phyloP scores from a whole-genome alignment of 352 stramenopile species.

The Phytophthora pini region DNA sequence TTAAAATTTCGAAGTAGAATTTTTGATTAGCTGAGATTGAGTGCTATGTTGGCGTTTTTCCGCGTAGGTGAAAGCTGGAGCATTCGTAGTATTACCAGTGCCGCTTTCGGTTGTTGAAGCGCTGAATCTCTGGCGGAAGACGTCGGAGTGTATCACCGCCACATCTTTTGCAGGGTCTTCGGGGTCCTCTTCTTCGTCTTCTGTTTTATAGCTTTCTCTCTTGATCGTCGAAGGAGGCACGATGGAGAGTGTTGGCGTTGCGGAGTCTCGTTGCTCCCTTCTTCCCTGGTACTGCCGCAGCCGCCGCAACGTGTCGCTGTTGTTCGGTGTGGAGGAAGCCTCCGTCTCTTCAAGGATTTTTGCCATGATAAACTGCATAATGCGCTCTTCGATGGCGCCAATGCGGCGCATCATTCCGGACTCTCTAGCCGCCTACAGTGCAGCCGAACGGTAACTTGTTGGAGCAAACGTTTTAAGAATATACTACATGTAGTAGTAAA shows the following conservation, averaged over 20 bases:
- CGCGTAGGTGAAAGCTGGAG: constrained; percentile 24
- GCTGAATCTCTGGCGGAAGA: constrained; percentile 31
- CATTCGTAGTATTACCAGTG: constrained; percentile 1
- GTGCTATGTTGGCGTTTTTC: constrained; percentile 36
- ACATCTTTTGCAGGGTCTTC: constrained; percentile 23
- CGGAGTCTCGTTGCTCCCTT: constrained; percentile 16
- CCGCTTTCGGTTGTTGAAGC: not conserved
- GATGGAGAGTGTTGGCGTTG: constrained; percentile 8
- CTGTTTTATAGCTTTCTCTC: constrained; percentile 15
- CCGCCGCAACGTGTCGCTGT: constrained; percentile 56
- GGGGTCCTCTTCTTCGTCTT: constrained; percentile 28
- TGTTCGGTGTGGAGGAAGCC: constrained; percentile 17
- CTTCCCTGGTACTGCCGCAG: constrained; percentile 58
- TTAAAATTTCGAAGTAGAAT: constrained; percentile 19
- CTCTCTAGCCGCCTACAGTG: constrained; percentile 21
- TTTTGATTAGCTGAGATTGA: constrained; percentile 19
- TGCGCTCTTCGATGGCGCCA: constrained; percentile 62
- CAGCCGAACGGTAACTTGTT: not conserved
- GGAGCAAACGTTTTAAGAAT: not conserved
- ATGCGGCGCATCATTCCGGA: constrained; percentile 50
- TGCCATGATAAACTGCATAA: constrained; percentile 68
- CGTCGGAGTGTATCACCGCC: constrained; percentile 37
- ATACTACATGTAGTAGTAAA: not conserved
- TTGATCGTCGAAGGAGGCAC: constrained; percentile 37
- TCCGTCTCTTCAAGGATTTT: constrained; percentile 66